These are phyloP conservation scores for Coemansia aciculifera DNA, from an alignment of 192 early-diverging fungal genomes.

Conservation along the genomic window DNA sequence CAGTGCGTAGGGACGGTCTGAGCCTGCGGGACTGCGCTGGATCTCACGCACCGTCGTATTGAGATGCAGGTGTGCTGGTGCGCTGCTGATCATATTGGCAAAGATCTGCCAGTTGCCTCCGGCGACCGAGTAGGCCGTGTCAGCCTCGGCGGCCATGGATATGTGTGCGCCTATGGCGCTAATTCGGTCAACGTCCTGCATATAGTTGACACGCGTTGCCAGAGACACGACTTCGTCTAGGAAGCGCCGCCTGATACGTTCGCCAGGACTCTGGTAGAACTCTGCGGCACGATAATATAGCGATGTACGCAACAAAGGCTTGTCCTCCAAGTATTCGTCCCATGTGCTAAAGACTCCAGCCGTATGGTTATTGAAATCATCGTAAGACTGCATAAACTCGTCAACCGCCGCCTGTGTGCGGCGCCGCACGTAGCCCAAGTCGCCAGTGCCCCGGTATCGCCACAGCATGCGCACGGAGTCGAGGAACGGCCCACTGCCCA, in stretches of 20 bases:
- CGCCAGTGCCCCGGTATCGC: slow-evolving; percentile 22
- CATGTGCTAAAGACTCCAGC: slow-evolving; percentile 17
- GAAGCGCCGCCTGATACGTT: slow-evolving; percentile 10
- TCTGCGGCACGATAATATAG: slow-evolving; percentile 29
- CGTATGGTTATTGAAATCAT: slow-evolving; percentile 5
- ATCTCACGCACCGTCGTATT: slow-evolving; percentile 11
- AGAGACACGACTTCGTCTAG: slow-evolving; percentile 31
- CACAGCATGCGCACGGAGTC: slow-evolving; percentile 19
- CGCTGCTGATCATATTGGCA: slow-evolving; percentile 18
- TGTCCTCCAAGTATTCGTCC: slow-evolving; percentile 27
- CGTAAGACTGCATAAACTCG: slow-evolving; percentile 39
- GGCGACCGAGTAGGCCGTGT: slow-evolving; percentile 27
- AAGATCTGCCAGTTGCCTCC: slow-evolving; percentile 42
- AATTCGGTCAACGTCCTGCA: slow-evolving; percentile 31
- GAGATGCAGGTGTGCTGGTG: slow-evolving; percentile 18
- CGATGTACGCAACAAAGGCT: slow-evolving; percentile 17
- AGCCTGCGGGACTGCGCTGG: neutral
- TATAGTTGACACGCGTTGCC: slow-evolving; percentile 42
- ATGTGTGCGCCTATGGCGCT: slow-evolving; percentile 32
- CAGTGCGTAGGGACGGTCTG: neutral
- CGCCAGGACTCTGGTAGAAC: slow-evolving; percentile 16
- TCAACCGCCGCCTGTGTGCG: slow-evolving; percentile 18
- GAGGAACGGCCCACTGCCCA: slow-evolving; percentile 6
- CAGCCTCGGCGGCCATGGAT: slow-evolving; percentile 34
- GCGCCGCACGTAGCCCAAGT: slow-evolving; percentile 17